Base-by-base conservation (phyloP, 306 rosid genomes). In the Crataegus laevigata region DNA sequence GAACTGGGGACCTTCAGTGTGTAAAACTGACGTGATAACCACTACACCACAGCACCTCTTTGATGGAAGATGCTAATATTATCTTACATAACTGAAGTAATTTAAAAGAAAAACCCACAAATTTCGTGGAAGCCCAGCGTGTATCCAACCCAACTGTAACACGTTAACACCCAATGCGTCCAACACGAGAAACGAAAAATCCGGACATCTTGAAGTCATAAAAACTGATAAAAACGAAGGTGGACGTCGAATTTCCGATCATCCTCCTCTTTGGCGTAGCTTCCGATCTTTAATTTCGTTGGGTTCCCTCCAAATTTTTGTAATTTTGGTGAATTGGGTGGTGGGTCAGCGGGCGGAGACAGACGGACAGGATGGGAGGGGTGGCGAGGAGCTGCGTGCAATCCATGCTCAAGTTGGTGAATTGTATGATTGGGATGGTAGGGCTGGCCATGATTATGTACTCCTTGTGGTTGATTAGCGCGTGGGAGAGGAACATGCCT, bases 21-120 rank as follows among this genome's bases (percentile, higher is more conserved):
- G 96, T 93, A 90, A 89, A 88, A 90, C 98, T 90, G 87, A 87
- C 96, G 96, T 89, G 94, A 90, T 90, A 86, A 93, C 94, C 94
- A 87, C 94, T 90, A 85, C 98, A 90, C 94, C 96, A 93, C 96
- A 84, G 90, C 94, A 90, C 89, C 96, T 0, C 0, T 0, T 0
- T 3, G 11, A 0, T 18, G 1, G 0, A 0, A 0, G 11, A 1
- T 1, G 0, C 0, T 0, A 10, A 4, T 22, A 1, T 22, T 9
- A 2, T 9, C 0, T 3, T 10, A 22, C 0, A 57, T 10, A 4
- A 57, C 0, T 11, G 1, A 3, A 52, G 57, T 72, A 10, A 18
- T 34, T 57, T 0, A 0, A 45, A 22, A 2, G 0, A 30, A n/a
- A 9, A 38, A 58, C 24, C 3, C 11, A 15, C 5, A 45, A 17